A percentile compares a stretch with the other conserved stretches of the same genome.
These are phyloP conservation scores for Fusarium sp. DNA, from an alignment of 2,329 filamentous ascomycete species.

Conservation along the genomic window DNA sequence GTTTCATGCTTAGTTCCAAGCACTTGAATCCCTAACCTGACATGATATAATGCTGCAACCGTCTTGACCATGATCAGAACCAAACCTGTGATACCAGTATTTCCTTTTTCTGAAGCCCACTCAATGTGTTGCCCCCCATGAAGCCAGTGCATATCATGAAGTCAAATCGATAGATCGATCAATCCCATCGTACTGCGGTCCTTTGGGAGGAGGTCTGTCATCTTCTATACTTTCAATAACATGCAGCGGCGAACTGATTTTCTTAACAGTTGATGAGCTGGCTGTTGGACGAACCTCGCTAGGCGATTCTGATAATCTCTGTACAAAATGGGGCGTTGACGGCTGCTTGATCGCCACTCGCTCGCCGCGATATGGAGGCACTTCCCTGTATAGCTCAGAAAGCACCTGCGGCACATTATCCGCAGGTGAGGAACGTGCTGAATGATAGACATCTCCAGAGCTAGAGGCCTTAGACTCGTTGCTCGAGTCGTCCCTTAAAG, in stretches of 20 bases:
- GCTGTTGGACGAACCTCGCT: background rate
- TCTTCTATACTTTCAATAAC: conserved; percentile 42
- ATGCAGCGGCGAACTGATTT: conserved; percentile 22
- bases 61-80: conserved; percentile 3
- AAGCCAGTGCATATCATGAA: background rate
- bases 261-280: conserved; percentile 26
- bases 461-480: conserved; percentile 37
- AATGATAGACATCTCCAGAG: conserved; percentile 39
- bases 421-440: conserved; percentile 43
- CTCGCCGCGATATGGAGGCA: background rate
- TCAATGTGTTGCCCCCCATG: background rate
- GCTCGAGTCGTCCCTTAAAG: conserved; percentile 39
- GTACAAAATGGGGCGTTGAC: conserved; percentile 33
- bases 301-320: conserved; percentile 31
- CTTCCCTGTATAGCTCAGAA: conserved; percentile 29
- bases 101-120: background rate
- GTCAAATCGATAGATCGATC: conserved; percentile 46
- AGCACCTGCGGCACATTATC: conserved; percentile 20
- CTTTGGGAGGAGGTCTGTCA: conserved; percentile 14
- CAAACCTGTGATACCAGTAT: background rate
- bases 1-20: conserved; percentile 9
- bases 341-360: background rate
- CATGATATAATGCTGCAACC: conserved; percentile 6
- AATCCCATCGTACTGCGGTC: conserved; percentile 52
- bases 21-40: conserved; percentile 1